Percentiles rank a stretch among this genome's conserved stretches.
Conservation (phyloP, 805 yeast genomes). For the Candida fluviatilis region DNA sequence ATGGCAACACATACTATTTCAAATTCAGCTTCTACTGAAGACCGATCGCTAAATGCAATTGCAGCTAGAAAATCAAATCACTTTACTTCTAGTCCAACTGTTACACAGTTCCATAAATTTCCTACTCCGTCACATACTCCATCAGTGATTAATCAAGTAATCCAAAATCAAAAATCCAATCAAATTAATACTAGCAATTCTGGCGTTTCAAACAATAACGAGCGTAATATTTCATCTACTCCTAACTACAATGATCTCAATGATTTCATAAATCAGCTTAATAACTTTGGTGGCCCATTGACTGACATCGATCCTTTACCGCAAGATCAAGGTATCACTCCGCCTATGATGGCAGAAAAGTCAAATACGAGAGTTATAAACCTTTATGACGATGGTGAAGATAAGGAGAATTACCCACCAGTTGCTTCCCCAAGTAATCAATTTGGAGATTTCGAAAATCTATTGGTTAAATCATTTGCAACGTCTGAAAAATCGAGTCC, state of each 20-base stretch:
- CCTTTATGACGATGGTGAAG: conserved; percentile 38
- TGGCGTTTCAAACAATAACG: conserved; percentile 4
- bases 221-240: conserved; percentile 8
- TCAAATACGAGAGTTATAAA: conserved; percentile 51
- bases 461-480: conserved; percentile 24
- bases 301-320: conserved; percentile 45
- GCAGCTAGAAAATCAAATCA: conserved; percentile 13
- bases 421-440: conserved; percentile 11
- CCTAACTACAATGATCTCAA: conserved; percentile 33
- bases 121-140: conserved; percentile 39
- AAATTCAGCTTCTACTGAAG: conserved; percentile 4
- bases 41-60: conserved; percentile 12
- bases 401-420: conserved; percentile 28
- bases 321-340: conserved; percentile 33
- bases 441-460: conserved; percentile 20
- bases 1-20: conserved; percentile 2
- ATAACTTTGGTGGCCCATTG: conserved; percentile 41
- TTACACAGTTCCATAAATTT: conserved; percentile 23
- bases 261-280: conserved; percentile 38
- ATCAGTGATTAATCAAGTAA: conserved; percentile 34
- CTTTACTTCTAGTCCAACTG: conserved; percentile 25
- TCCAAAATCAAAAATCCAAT: conserved; percentile 18
- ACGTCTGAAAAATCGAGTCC: conserved; percentile 33
- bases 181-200: conserved; percentile 7
- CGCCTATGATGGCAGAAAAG: conserved; percentile 52